Evolutionary conservation across 75 land plant genomes (phyloP).

Genomic region (Adiantum capillusveneris): DNA sequence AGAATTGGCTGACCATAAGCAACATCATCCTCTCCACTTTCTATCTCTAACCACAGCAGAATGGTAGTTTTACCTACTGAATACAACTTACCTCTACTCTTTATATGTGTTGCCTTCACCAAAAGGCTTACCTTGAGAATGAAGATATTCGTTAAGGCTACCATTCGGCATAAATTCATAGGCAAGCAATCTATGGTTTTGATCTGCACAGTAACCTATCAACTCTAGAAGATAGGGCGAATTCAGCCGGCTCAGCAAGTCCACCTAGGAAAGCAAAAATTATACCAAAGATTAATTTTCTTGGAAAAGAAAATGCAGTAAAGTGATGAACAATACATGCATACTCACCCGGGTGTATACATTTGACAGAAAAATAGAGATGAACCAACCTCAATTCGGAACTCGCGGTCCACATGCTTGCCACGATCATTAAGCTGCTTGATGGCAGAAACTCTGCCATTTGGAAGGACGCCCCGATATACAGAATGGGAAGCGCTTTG

Average conservation of each 20-base stretch:
- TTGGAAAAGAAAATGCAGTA: background rate
- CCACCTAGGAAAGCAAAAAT: conserved; percentile 49
- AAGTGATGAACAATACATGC: background rate
- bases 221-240: conserved; percentile 49
- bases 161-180: conserved; percentile 76
- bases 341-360: background rate
- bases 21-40: no score
- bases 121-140: conserved; percentile 25
- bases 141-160: conserved; percentile 56
- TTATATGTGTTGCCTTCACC: background rate
- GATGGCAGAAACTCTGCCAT: conserved; percentile 66
- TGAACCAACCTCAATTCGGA: conserved; percentile 14
- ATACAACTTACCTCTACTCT: background rate
- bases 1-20: no score
- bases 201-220: conserved; percentile 82
- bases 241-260: conserved; percentile 53
- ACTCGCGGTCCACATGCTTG: conserved; percentile 15
- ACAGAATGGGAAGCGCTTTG: conserved; percentile 48
- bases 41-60: background rate
- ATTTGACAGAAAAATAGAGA: background rate
- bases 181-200: conserved; percentile 55
- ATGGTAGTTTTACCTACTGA: background rate
- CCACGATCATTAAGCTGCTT: conserved; percentile 22
- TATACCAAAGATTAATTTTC: no score
- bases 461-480: conserved; percentile 53